Evolutionary conservation across 306 rosid genomes (phyloP).

Genomic region (Prunus campanulata): DNA sequence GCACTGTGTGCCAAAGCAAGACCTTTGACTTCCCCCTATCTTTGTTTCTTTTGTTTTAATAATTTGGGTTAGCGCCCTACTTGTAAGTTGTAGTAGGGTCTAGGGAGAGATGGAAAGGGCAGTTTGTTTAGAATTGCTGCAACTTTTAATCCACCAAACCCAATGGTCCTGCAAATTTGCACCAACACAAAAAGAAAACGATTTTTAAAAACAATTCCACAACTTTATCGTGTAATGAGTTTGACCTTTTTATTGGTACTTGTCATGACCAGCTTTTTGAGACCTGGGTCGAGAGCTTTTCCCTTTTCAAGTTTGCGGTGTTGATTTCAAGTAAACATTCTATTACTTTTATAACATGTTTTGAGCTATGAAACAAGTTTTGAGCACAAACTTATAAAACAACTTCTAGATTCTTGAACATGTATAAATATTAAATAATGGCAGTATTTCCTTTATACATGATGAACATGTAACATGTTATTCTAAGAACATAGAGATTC

Average conservation of each 20-base stretch:
- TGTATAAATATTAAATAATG: not conserved
- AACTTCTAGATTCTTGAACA: not conserved
- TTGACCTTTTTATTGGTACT: constrained; percentile 50
- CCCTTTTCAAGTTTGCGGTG: constrained; percentile 16
- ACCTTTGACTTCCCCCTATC: constrained; percentile 10
- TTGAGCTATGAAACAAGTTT: no score
- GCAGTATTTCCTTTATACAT: no score
- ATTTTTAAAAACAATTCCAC: constrained; percentile 2
- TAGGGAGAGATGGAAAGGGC: not conserved
- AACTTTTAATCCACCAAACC: constrained; percentile 3
- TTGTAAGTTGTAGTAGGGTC: not conserved
- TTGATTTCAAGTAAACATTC: not conserved
- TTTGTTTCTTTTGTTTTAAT: not conserved
- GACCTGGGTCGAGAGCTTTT: constrained; percentile 25
- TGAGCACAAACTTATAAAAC: not conserved
- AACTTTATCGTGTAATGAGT: constrained; percentile 27
- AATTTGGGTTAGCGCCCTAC: not conserved
- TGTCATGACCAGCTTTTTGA: constrained; percentile 48
- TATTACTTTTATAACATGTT: no score
- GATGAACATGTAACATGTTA: no score
- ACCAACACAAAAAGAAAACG: constrained; percentile 11
- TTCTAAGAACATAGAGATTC: no score
- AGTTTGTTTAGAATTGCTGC: not conserved
- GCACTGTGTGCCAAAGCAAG: not conserved
- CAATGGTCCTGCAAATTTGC: constrained; percentile 1